Conservation (phyloP, 192 early-diverging fungal species). For the Linnemannia zychae region DNA sequence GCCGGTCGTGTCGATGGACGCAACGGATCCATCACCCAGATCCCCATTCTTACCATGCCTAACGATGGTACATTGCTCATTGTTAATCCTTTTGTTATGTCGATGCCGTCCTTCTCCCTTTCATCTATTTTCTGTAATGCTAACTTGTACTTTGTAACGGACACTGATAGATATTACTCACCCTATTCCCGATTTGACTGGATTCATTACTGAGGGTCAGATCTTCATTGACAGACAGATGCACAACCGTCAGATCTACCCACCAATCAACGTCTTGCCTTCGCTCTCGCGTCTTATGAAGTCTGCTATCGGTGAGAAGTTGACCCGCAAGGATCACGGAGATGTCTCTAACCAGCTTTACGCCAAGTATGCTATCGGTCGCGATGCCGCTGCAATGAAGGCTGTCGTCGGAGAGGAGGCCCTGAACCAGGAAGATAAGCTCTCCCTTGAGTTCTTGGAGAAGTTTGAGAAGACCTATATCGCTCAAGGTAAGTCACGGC, state of each 20-base stretch:
- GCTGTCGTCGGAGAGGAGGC: constrained; percentile 99
- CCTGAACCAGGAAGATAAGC: constrained; percentile 97
- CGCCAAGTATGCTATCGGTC: constrained; percentile 99
- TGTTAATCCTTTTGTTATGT: not conserved
- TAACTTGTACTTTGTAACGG: not conserved
- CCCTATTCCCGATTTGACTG: constrained; percentile 99
- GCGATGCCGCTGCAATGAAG: constrained; percentile 99
- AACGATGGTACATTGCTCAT: constrained; percentile 87
- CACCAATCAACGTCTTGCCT: constrained; percentile 99
- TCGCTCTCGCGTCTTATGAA: constrained; percentile 99
- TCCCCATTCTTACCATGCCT: constrained; percentile 99
- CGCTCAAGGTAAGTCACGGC: constrained; percentile 79
- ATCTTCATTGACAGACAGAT: constrained; percentile 99
- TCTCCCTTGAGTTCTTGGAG: constrained; percentile 97
- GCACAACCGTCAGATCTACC: constrained; percentile 99
- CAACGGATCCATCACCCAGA: constrained; percentile 99
- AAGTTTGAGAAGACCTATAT: constrained; percentile 99
- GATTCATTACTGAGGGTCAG: constrained; percentile 99
- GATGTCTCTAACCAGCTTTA: constrained; percentile 99
- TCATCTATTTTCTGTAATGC: not conserved
- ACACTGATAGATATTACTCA: constrained; percentile 91
- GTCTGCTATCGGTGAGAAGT: constrained; percentile 97
- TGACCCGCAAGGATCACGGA: constrained; percentile 98
- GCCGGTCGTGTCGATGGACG: constrained; percentile 97
- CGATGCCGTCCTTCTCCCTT: not conserved